These are phyloP conservation scores for Clathrospora elynae DNA, from an alignment of 2,329 filamentous ascomycete genomes.

Conservation along the genomic window DNA sequence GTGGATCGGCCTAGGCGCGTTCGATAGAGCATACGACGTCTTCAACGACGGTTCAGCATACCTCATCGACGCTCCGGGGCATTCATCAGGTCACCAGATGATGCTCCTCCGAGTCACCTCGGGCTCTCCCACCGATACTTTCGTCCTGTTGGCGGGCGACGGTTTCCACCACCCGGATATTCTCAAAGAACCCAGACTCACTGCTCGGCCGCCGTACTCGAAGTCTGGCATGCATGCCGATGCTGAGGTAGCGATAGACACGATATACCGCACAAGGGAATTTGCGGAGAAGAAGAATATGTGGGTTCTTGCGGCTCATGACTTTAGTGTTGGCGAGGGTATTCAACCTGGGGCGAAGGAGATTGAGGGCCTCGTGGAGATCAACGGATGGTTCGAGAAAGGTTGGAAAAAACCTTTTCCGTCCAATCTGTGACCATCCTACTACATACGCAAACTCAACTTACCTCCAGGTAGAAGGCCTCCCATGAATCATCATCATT, in stretches of 20 bases:
- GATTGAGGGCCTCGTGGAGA: constrained; percentile 30
- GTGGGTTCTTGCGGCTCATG: constrained; percentile 42
- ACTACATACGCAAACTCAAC: neutral
- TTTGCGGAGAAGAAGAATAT: constrained; percentile 32
- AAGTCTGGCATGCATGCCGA: constrained; percentile 39
- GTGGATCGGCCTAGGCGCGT: constrained; percentile 49
- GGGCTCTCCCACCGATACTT: constrained; percentile 19
- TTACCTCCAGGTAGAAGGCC: too few species aligned
- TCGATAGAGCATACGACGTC: constrained; percentile 55
- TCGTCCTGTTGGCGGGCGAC: constrained; percentile 42
- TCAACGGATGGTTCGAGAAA: constrained; percentile 34
- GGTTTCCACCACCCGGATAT: constrained; percentile 40
- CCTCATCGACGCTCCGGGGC: constrained; percentile 58
- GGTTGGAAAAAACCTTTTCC: constrained; percentile 32
- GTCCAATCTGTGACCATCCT: constrained; percentile 2
- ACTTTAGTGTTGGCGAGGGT: constrained; percentile 33
- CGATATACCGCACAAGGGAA: constrained; percentile 30
- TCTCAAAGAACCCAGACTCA: constrained; percentile 34
- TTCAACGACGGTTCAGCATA: constrained; percentile 57
- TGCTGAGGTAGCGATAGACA: constrained; percentile 35
- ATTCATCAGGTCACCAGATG: constrained; percentile 59
- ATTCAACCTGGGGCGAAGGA: constrained; percentile 28
- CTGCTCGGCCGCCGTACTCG: constrained; percentile 37
- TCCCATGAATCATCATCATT: too few species aligned
- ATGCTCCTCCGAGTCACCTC: constrained; percentile 35